Conservation (phyloP, 2,329 filamentous ascomycete species). For the Pyricularia grisea region DNA sequence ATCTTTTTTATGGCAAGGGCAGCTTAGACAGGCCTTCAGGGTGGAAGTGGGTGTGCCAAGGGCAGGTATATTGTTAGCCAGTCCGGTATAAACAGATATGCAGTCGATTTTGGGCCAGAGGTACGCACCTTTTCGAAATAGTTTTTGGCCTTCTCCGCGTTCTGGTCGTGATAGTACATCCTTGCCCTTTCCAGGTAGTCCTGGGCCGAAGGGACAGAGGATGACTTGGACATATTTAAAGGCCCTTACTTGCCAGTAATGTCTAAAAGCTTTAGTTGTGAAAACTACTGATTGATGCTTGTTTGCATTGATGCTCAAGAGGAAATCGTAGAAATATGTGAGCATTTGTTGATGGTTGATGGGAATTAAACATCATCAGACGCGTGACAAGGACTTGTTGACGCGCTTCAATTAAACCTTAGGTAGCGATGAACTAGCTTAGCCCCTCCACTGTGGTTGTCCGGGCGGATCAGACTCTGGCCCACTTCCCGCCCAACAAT, state of each 20-base stretch:
- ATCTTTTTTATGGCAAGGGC: slow-evolving; percentile 1
- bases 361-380: background rate
- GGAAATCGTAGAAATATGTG: background rate
- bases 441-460: background rate
- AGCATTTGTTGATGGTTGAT: background rate
- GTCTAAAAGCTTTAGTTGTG: background rate
- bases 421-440: background rate
- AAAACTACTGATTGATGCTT: background rate
- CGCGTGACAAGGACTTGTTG: background rate
- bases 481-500: background rate
- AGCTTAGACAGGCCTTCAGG: background rate
- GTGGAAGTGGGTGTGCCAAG: background rate
- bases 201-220: background rate
- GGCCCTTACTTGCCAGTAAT: background rate
- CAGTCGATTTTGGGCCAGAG: background rate
- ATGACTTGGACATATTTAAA: background rate
- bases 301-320: background rate
- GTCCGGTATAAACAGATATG: background rate
- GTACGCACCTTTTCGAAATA: slow-evolving; percentile 4
- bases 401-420: background rate
- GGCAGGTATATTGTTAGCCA: background rate
- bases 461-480: background rate
- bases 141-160: background rate
- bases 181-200: slow-evolving; percentile 4
- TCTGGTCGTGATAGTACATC: background rate